Conservation (phyloP, 2,329 filamentous ascomycete genomes). For the Botryotinia calthae region DNA sequence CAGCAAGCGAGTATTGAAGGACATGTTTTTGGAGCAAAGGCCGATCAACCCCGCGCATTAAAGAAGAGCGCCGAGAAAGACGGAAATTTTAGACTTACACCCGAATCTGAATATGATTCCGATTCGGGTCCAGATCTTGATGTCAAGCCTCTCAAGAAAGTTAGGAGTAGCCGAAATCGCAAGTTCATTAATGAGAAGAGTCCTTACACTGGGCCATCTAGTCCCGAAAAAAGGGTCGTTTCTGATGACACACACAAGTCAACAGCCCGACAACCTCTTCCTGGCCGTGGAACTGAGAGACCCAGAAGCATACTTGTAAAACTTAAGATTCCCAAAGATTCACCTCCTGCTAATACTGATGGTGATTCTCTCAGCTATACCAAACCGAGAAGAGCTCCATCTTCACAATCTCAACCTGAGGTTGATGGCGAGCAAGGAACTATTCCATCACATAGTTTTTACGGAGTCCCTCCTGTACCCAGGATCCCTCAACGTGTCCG, state of each 20-base stretch:
- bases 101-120: conserved; percentile 24
- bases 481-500: conserved; percentile 31
- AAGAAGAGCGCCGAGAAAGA: conserved; percentile 30
- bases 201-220: conserved; percentile 24
- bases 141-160: conserved; percentile 3
- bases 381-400: conserved; percentile 19
- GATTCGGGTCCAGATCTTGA: conserved; percentile 21
- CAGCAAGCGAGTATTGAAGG: not conserved
- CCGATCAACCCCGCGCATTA: not conserved
- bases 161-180: conserved; percentile 19
- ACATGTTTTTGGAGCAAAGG: not conserved
- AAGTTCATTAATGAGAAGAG: conserved; percentile 21
- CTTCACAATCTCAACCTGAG: conserved; percentile 25
- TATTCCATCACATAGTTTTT: not conserved
- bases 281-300: conserved; percentile 27
- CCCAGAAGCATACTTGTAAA: conserved; percentile 21
- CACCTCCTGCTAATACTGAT: conserved; percentile 27
- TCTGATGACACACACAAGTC: conserved; percentile 9
- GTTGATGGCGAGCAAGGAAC: not conserved
- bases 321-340: conserved; percentile 16
- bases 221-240: conserved; percentile 2
- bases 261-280: conserved; percentile 18
- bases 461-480: conserved; percentile 31
- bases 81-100: conserved; percentile 26
- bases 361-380: conserved; percentile 25